Evolutionary conservation across 371 early-diverging fungal species (phyloP), one percentile per base, ranked within the genome.

Genomic region (Cokeromyces recurvatus): DNA sequence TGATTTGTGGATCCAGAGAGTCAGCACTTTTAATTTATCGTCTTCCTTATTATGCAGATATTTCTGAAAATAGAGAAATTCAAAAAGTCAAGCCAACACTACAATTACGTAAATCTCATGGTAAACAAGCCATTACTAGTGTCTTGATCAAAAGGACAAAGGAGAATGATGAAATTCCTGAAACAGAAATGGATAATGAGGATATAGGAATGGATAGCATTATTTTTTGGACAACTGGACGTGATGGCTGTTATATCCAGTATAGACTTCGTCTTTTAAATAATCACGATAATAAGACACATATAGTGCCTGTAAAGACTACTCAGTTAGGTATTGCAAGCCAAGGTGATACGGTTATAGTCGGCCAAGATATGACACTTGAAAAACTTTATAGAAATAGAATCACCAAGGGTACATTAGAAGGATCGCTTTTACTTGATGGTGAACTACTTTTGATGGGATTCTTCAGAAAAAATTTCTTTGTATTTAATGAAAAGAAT

Each of bases 361-460:
- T 45, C 4, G 64, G 57, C 12, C 46, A 60, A 0, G 68, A 66
- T 31, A 51, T 66, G 54, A 36, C 55, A 6, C 40, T 79, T 3
- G 81, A 84, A 55, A 75, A 76, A 40, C 60, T 85, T 10, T 81
- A 79, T 46, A 62, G 75, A 10, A 77, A 79, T 24, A 76, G 76
- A 46, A 73, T 87, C n/a, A 87, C 88, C 15, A 84, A 79, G 43
- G 88, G 86, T 1, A 83, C 85, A 77, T 48, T 86, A 16, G 88
- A 87, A 57, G 68, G 77, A 22, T 64, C 76, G 15, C 31, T 79
- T 4, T 69, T 79, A 37, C 53, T 81, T 41, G 78, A 84, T 35
- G 75, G 67, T 6, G 73, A 79, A 32, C 56, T 85, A 4, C 57
- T 86, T 5, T 53, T 86, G 9, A 55, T 82, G 9, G 89, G 89